These are phyloP conservation scores for Chalciporus sphaerocephalus DNA, from an alignment of 768 basidiomycete species.

Conservation along the genomic window DNA sequence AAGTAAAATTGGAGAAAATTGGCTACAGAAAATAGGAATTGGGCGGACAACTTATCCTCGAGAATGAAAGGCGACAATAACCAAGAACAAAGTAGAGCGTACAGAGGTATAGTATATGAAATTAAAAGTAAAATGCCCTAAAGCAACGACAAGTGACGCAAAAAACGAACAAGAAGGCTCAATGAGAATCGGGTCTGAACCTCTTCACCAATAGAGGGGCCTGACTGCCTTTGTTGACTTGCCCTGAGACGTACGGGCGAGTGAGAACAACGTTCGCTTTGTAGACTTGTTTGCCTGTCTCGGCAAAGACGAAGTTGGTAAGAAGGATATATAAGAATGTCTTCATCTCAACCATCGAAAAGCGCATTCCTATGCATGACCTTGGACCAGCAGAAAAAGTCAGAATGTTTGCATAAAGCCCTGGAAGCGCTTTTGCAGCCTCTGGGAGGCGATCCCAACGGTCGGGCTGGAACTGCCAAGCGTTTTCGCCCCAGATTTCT, in stretches of 20 bases:
- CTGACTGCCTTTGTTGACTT: conserved; percentile 55
- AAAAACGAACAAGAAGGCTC: neutral
- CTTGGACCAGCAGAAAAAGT: conserved; percentile 81
- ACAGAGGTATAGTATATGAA: neutral
- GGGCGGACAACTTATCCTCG: neutral
- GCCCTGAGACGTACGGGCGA: conserved; percentile 54
- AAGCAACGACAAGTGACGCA: neutral
- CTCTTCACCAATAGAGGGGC: conserved; percentile 53
- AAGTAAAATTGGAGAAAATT: neutral
- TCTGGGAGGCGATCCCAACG: conserved; percentile 78
- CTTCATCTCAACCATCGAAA: conserved; percentile 83
- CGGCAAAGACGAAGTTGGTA: conserved; percentile 57
- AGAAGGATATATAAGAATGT: conserved; percentile 67
- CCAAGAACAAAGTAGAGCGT: neutral
- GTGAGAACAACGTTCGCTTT: conserved; percentile 64
- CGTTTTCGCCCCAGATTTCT: conserved; percentile 74
- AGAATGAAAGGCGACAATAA: neutral
- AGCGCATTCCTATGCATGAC: conserved; percentile 81
- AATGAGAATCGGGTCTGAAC: conserved; percentile 11
- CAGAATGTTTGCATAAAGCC: conserved; percentile 64
- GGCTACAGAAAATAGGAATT: neutral
- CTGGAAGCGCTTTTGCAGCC: conserved; percentile 59
- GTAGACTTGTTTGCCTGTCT: conserved; percentile 49
- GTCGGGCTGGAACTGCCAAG: conserved; percentile 83
- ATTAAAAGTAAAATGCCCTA: neutral